Evolutionary conservation across 2,329 filamentous ascomycete species (phyloP), one percentile per base, ranked within the genome.

Genomic region (Botrytis hyacinthi): DNA sequence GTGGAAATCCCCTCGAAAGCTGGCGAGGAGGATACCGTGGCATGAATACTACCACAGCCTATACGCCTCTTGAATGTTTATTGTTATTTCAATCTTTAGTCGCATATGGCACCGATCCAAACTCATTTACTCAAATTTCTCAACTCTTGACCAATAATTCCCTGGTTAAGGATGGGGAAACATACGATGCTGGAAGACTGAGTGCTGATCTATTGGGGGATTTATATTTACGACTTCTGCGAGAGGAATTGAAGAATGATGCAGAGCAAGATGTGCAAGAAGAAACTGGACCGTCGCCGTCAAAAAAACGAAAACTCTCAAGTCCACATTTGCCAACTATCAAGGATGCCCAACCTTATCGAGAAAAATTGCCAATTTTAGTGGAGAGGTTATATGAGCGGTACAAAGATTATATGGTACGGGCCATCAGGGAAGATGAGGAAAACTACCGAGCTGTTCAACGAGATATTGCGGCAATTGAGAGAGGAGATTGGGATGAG

Each of bases 51-150:
- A 82, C 83, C 83, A 87, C 87, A 81, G 86, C 87, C 80, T 95
- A 96, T 84, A 95, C 93, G 81, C 89, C 91, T 78, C 92, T 97
- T 85, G 94, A 97, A 87, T 92, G 91, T 80, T 87, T 97, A 75
- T 88, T 96, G 77, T 88, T 97, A 80, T 95, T 96, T 84, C 93
- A 95, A 83, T 91, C 91, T 75, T 87, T 97, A 76, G 87, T 90
- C 77, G 85, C 86, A 78, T 87, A 92, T 82, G 92, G 92, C 80
- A 85, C 90, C 77, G 87, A 90, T 82, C 86, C 75, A 89, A 88
- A 81, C 96, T 97, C 84, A 84, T 84, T 79, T 35, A 35, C 40
- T n/a, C 87, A 86, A 78, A 93, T 96, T 76, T 94, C 94, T 74
- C 88, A 92, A 76, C 84, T 91, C 74, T 88, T 98, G 76, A 91